These are phyloP conservation scores for Tylopilus orsonianus DNA, from an alignment of 1,284 basidiomycete genomes.

Conservation along the genomic window DNA sequence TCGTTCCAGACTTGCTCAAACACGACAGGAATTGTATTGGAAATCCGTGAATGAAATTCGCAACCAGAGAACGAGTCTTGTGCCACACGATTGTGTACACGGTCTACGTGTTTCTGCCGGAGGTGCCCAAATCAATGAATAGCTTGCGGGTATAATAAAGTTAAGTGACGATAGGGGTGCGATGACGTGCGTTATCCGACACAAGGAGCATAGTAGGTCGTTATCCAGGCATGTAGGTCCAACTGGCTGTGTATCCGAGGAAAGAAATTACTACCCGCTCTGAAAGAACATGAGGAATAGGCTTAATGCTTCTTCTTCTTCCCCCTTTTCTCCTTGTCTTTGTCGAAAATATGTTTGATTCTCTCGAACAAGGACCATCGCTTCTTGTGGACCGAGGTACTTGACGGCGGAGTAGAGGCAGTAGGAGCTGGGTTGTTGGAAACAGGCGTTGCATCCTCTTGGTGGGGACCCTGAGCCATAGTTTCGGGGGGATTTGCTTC, in stretches of 20 bases:
- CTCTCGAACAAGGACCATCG: constrained; percentile 46
- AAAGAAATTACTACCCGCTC: neutral
- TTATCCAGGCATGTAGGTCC: constrained; percentile 9
- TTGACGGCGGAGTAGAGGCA: constrained; percentile 21
- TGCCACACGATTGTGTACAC: constrained; percentile 11
- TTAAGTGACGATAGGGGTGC: constrained; percentile 17
- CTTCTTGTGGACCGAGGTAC: constrained; percentile 37
- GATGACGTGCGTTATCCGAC: constrained; percentile 12
- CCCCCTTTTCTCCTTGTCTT: constrained; percentile 27
- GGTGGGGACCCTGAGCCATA: neutral
- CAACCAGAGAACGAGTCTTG: constrained; percentile 1
- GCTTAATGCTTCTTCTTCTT: constrained; percentile 21
- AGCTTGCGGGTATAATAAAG: constrained; percentile 24
- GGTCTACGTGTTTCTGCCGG: constrained; percentile 12
- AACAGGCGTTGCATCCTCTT: neutral
- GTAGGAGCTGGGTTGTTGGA: neutral
- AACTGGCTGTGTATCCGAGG: neutral
- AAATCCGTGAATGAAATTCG: constrained; percentile 36
- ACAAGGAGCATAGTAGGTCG: constrained; percentile 24
- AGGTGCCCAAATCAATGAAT: constrained; percentile 5
- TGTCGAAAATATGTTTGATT: constrained; percentile 45
- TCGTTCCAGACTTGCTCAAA: neutral
- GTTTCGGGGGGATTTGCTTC: neutral
- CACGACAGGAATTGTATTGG: constrained; percentile 42
- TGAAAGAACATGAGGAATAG: neutral